A percentile compares a stretch with the other conserved stretches of the same genome.
phyloP scores from a whole-genome alignment of 169 alveolate genomes.

The Plasmodium sp. region DNA sequence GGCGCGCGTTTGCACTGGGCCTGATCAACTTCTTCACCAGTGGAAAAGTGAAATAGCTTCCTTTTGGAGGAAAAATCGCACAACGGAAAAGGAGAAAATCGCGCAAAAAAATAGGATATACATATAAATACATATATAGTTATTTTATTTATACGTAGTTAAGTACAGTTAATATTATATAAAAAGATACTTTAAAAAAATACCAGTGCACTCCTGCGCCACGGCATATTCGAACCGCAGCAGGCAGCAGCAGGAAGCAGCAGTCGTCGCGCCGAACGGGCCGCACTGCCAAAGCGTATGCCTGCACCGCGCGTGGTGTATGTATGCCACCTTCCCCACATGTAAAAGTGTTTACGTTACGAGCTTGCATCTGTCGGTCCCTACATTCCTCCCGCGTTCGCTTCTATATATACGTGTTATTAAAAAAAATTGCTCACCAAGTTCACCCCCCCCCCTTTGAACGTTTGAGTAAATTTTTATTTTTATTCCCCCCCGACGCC shows the following conservation, averaged over 20 bases:
- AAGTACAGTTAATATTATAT: neutral
- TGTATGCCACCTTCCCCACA: neutral
- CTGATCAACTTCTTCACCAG: neutral
- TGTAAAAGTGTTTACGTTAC: neutral
- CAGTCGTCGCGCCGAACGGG: neutral
- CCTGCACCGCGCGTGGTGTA: neutral
- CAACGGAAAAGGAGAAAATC: neutral
- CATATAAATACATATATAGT: too few relatives aligned
- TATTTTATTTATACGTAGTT: neutral
- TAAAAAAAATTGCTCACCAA: neutral
- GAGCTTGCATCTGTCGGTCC: neutral
- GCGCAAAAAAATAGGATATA: neutral
- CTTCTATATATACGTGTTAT: neutral
- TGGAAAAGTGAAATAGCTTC: neutral
- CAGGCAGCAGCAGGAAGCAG: neutral
- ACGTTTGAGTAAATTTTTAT: neutral
- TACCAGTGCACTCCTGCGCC: neutral
- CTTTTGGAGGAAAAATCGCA: neutral
- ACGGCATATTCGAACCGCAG: neutral
- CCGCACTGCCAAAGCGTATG: neutral
- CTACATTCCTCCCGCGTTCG: neutral
- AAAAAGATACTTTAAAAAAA: neutral
- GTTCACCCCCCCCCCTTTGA: neutral
- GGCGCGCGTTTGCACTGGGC: neutral
- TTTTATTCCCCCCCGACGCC: neutral